A percentile compares a stretch with the other conserved stretches of the same genome.
Evolutionary conservation across 2,329 filamentous ascomycete genomes (phyloP).

Genomic region (Fusarium sororula): DNA sequence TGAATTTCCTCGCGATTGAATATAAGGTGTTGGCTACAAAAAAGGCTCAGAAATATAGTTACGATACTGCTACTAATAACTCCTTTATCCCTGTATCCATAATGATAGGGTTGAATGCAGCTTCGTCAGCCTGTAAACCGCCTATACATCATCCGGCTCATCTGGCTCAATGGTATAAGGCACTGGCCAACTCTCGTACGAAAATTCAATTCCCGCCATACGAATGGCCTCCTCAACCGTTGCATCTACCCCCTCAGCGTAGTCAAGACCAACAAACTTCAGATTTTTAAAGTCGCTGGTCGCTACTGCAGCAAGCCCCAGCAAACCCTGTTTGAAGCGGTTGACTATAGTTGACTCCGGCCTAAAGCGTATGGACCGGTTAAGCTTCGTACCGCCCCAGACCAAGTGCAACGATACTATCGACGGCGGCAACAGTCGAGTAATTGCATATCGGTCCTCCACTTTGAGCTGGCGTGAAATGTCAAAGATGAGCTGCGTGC

Average conservation of each 20-base stretch:
- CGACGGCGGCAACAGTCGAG: not conserved
- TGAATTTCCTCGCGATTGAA: not conserved
- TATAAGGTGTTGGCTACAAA: fast-evolving
- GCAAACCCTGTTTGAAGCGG: not conserved
- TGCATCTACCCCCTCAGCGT: not conserved
- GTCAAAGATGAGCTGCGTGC: fast-evolving
- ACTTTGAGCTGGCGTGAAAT: not conserved
- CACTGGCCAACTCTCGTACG: not conserved
- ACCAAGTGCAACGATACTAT: not conserved
- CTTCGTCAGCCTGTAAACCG: not conserved
- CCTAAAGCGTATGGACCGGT: fast-evolving
- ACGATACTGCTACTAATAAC: not conserved
- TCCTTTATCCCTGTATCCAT: not conserved
- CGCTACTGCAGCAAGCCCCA: not conserved
- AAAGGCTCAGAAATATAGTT: not conserved
- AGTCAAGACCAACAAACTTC: not conserved
- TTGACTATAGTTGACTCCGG: too few relatives aligned
- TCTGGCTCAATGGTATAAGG: too few relatives aligned
- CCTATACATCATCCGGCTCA: too few relatives aligned
- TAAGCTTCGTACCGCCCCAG: not conserved
- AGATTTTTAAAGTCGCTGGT: not conserved
- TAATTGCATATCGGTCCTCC: not conserved
- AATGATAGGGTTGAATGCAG: not conserved
- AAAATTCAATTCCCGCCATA: not conserved
- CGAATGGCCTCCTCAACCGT: not conserved